Percentiles rank a stretch among this genome's conserved stretches.
Conservation (phyloP, 805 yeast species). For the Candida nanaspora region DNA sequence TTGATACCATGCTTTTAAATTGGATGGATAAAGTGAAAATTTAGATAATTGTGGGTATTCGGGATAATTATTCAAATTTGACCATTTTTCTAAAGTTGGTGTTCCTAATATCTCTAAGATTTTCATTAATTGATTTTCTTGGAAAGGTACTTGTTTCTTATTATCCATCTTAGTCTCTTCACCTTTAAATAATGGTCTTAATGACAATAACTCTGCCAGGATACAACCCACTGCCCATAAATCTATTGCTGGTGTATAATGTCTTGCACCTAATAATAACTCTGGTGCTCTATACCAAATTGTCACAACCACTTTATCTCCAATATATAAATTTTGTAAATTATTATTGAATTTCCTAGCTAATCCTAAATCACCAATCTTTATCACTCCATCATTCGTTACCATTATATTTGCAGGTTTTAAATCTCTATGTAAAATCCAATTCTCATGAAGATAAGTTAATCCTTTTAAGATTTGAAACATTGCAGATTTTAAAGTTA, state of each 20-base stretch:
- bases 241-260: conserved; percentile 89
- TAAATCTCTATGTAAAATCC: conserved; percentile 93
- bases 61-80: conserved; percentile 70
- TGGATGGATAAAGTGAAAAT: conserved; percentile 56
- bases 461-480: conserved; percentile 95
- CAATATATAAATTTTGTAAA: conserved; percentile 77
- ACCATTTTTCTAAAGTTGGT: conserved; percentile 77
- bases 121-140: conserved; percentile 83
- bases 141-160: conserved; percentile 90
- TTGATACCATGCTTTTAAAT: conserved; percentile 79
- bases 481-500: conserved; percentile 73
- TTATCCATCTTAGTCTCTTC: conserved; percentile 96
- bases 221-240: conserved; percentile 96
- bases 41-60: conserved; percentile 64
- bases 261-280: conserved; percentile 80
- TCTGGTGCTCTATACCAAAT: conserved; percentile 98
- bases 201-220: conserved; percentile 79
- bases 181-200: conserved; percentile 93
- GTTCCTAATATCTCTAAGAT: conserved; percentile 91
- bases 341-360: conserved; percentile 86
- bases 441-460: conserved; percentile 85
- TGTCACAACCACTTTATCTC: conserved; percentile 94
- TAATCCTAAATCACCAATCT: conserved; percentile 91
- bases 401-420: conserved; percentile 99
- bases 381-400: conserved; percentile 79